Evolutionary conservation across 208 protist genomes (phyloP), one percentile per base, ranked within the genome.

Genomic region (Leptomonas pyrrhocoris): DNA sequence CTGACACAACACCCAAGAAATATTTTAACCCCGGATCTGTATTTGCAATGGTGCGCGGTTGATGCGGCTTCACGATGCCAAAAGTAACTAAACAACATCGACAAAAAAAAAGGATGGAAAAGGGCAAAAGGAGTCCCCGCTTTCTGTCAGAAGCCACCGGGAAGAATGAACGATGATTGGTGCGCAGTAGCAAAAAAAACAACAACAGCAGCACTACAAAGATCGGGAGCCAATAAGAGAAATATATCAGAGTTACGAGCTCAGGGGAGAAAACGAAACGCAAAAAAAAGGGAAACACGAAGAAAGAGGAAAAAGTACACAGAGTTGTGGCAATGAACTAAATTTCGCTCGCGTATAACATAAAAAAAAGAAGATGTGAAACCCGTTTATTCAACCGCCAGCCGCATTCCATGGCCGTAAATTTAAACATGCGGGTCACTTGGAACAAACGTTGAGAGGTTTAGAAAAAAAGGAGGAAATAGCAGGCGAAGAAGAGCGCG

Each of bases 391-490:
- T 60, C 55, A 45, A 60, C 36, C 27, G n/a, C 28, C n/a, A 60
- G 36, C 36, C 55, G 15, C 36, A 19, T 28, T 60, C 34, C 1
- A 51, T 38, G 27, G 23, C 42, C 25, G 23, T 38, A 43, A 13
- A 31, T 16, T n/a, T 5, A 60, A 23, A 27, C 5, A 60, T 31
- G 55, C 36, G 36, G 30, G 19, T 45, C n/a, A 18, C 55, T n/a
- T 45, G n/a, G 23, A 28, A 60, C 5, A 45, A 21, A 43, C 2
- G 28, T 28, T 45, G 30, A 60, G 36, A 60, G n/a, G n/a, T 30
- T 63, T 61, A 61, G 15, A 56, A 62, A 31, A 34, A 50, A 62
- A 73, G 68, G 49, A 67, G 49, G 73, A 54, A 43, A 43, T 0
- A 43, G 48, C 45, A n/a, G 40, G 49, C 30, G 7, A 31, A 61